Evolutionary conservation across 225 moss, liverwort and hornwort species (phyloP).

Genomic region (Straminergon stramineum): DNA sequence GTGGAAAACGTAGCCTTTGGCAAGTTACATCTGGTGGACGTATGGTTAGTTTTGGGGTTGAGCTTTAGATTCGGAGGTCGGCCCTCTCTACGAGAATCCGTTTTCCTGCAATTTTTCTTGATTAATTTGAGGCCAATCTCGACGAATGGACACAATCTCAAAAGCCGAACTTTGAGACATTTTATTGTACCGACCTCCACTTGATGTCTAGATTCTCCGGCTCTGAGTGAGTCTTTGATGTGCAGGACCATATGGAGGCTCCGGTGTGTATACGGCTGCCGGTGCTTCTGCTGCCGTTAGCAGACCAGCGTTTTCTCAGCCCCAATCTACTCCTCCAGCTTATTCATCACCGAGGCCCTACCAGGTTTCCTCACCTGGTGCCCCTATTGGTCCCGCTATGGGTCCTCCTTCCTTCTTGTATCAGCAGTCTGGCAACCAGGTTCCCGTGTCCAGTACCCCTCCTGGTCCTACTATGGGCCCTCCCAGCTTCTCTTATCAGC

Average conservation of each 20-base stretch:
- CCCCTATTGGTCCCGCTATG: slow-evolving; percentile 23
- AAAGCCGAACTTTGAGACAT: neutral
- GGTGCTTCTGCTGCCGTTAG: slow-evolving; percentile 2
- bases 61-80: neutral
- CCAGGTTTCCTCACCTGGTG: slow-evolving; percentile 24
- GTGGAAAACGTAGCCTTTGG: neutral
- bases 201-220: neutral
- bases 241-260: slow-evolving; percentile 34
- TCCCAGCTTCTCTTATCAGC: slow-evolving; percentile 29
- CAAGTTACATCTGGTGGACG: neutral
- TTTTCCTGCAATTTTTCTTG: neutral
- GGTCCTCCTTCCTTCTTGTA: slow-evolving; percentile 36
- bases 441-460: slow-evolving; percentile 9
- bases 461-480: slow-evolving; percentile 31
- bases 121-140: neutral
- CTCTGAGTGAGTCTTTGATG: neutral
- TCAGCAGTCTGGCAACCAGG: slow-evolving; percentile 39
- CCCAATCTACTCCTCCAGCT: slow-evolving; percentile 18
- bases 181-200: neutral
- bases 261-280: slow-evolving; percentile 9
- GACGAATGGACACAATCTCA: neutral
- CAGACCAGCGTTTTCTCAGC: slow-evolving; percentile 31
- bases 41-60: neutral
- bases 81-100: neutral
- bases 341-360: slow-evolving; percentile 24